Evolutionary conservation across 768 basidiomycete species (phyloP).

Genomic region (Collybiopsis luxurians): DNA sequence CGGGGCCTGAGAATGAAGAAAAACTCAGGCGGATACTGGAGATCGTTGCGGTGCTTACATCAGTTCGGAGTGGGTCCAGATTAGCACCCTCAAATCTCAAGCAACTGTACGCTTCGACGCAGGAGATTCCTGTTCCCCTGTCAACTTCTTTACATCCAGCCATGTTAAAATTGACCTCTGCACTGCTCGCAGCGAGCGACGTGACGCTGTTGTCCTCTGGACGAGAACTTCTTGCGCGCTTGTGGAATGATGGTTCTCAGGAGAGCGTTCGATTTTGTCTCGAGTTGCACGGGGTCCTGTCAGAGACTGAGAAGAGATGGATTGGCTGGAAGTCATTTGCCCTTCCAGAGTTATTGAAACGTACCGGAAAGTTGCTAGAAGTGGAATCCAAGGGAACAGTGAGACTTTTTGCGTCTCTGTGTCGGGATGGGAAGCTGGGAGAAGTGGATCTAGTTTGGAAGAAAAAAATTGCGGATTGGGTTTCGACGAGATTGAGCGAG

Average conservation of each 20-base stretch:
- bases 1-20: conserved; percentile 23
- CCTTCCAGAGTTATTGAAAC: conserved; percentile 54
- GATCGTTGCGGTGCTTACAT: conserved; percentile 51
- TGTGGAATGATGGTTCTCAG: conserved; percentile 33
- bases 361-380: conserved; percentile 44
- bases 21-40: conserved; percentile 52
- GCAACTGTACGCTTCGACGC: not conserved
- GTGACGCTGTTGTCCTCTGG: conserved; percentile 49
- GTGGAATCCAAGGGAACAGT: conserved; percentile 39
- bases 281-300: conserved; percentile 56
- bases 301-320: conserved; percentile 55
- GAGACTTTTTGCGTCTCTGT: conserved; percentile 49
- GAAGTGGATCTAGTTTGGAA: conserved; percentile 63
- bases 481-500: conserved; percentile 39
- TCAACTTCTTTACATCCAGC: conserved; percentile 12
- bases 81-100: conserved; percentile 29
- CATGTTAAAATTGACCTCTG: conserved; percentile 37
- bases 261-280: conserved; percentile 39
- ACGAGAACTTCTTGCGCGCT: conserved; percentile 52
- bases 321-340: conserved; percentile 75
- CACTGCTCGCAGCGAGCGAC: conserved; percentile 40
- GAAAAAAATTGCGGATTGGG: conserved; percentile 49
- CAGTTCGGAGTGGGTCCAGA: conserved; percentile 72
- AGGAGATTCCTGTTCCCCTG: conserved; percentile 20
- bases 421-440: conserved; percentile 44